A percentile compares a stretch with the other conserved stretches of the same genome.
Evolutionary conservation across 129 eudicot species (phyloP).

Genomic region (sunflower (Helianthus annuus)): HanXRQr2.0-SUNRISE NC_035446.2:141881515-141882014

Average conservation of each 20-base stretch:
- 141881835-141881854: conserved; percentile 77
- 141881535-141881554: conserved; percentile 58
- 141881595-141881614: conserved; percentile 63
- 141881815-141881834: conserved; percentile 66
- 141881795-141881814: conserved; percentile 57
- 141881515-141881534: conserved; percentile 39
- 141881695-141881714: conserved; percentile 29
- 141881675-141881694: conserved; percentile 60
- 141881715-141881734: no score
- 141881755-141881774: no score
- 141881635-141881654: conserved; percentile 51
- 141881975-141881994: neutral
- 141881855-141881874: conserved; percentile 77
- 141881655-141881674: conserved; percentile 61
- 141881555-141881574: conserved; percentile 63
- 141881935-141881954: conserved; percentile 14
- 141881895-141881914: conserved; percentile 49
- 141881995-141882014: neutral
- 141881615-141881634: conserved; percentile 52
- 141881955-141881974: no score
- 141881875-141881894: conserved; percentile 60
- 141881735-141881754: no score
- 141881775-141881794: conserved; percentile 40
- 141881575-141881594: conserved; percentile 68
- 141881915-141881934: conserved; percentile 46